A percentile compares a stretch with the other conserved stretches of the same genome.
These are phyloP conservation scores for Juncus effusus DNA, from an alignment of 176 grass and related monocot genomes.

Conservation along the genomic window DNA sequence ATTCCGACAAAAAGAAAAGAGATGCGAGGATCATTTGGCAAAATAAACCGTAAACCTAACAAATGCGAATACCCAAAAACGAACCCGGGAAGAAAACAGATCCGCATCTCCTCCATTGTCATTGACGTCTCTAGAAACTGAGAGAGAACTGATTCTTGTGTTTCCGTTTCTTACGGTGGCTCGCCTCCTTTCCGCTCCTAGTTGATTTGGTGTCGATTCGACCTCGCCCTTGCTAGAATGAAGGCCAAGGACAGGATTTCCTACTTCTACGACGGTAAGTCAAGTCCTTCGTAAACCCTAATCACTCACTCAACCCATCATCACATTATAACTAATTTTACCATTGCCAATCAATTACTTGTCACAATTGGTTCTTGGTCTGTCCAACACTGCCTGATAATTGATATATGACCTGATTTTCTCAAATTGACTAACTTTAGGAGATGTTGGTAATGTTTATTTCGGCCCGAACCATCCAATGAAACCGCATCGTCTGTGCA, in stretches of 20 bases:
- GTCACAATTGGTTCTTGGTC: no score
- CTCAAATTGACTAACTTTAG: constrained; percentile 35
- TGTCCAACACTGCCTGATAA: not conserved
- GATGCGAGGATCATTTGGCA: no score
- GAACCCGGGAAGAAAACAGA: no score
- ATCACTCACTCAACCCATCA: not conserved
- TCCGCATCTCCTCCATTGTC: not conserved
- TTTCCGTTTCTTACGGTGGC: not conserved
- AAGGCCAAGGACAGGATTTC: constrained; percentile 78
- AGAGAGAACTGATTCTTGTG: not conserved
- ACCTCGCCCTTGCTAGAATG: constrained; percentile 33
- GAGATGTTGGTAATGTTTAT: constrained; percentile 94
- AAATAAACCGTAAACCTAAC: no score
- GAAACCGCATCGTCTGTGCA: constrained; percentile 98
- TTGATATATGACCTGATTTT: constrained; percentile 12
- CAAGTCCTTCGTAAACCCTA: not conserved
- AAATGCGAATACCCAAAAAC: no score
- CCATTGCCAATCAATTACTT: not conserved
- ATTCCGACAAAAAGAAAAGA: no score
- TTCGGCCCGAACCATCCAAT: constrained; percentile 99
- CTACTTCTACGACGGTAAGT: constrained; percentile 96
- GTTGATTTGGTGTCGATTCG: not conserved
- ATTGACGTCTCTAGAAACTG: not conserved
- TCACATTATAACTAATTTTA: constrained; percentile 7
- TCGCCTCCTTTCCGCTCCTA: constrained; percentile 6